Percentiles rank a stretch among this genome's conserved stretches.
Evolutionary conservation across 2,329 filamentous ascomycete species (phyloP).

Genomic region (Catunica adiposa): DNA sequence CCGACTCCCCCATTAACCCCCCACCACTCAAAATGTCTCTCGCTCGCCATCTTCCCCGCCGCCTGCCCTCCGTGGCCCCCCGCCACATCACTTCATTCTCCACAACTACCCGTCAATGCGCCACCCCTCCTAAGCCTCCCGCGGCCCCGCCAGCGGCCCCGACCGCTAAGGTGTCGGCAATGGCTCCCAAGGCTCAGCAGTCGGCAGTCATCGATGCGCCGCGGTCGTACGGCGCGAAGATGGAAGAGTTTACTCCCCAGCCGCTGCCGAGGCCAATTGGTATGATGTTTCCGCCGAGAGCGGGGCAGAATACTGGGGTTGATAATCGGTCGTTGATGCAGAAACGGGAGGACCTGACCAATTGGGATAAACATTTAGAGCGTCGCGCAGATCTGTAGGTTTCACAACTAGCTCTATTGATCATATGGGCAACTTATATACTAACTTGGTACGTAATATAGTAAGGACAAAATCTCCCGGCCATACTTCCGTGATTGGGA

Average conservation of each 20-base stretch:
- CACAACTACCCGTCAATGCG: constrained; percentile 29
- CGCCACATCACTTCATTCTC: constrained; percentile 21
- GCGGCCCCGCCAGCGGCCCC: constrained; percentile 16
- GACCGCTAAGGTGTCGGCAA: not conserved
- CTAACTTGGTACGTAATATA: constrained; percentile 20
- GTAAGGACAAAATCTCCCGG: constrained; percentile 58
- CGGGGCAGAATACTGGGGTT: constrained; percentile 68
- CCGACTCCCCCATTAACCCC: too few relatives aligned
- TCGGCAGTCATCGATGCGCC: constrained; percentile 38
- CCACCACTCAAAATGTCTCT: too few relatives aligned
- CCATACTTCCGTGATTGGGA: constrained; percentile 95
- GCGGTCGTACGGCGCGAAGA: constrained; percentile 39
- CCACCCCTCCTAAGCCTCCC: constrained; percentile 28
- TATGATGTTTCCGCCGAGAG: constrained; percentile 51
- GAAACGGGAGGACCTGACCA: constrained; percentile 61
- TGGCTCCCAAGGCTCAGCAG: constrained; percentile 12
- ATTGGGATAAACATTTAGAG: constrained; percentile 70
- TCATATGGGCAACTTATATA: not conserved
- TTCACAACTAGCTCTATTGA: too few relatives aligned
- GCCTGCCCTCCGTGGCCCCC: not conserved
- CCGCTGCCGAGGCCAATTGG: constrained; percentile 63
- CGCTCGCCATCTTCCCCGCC: not conserved
- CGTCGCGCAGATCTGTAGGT: constrained; percentile 58
- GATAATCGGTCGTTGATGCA: constrained; percentile 51
- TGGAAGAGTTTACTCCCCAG: constrained; percentile 40